Evolutionary conservation across 768 basidiomycete species (phyloP).

Genomic region (Tricholoma hemisulphureum): DNA sequence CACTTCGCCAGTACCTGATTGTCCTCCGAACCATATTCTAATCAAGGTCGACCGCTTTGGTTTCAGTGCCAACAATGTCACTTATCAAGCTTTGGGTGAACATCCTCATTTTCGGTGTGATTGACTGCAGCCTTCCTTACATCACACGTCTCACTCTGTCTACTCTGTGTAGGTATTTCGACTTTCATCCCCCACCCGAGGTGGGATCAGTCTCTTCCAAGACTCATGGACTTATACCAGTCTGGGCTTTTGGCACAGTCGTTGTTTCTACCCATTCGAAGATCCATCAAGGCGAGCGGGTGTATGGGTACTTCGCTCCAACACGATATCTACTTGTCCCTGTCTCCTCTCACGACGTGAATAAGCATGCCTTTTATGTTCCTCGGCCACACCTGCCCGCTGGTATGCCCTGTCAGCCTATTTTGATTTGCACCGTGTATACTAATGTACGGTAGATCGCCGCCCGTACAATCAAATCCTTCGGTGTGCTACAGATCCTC

Average conservation of each 20-base stretch:
- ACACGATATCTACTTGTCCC: conserved; percentile 54
- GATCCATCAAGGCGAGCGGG: conserved; percentile 53
- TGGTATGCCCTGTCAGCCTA: conserved; percentile 35
- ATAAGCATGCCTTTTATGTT: conserved; percentile 54
- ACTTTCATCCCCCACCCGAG: conserved; percentile 55
- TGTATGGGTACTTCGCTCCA: conserved; percentile 66
- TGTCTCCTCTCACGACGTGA: conserved; percentile 50
- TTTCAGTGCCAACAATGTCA: conserved; percentile 70
- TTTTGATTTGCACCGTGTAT: background rate
- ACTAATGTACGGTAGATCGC: conserved; percentile 40
- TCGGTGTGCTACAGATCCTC: conserved; percentile 54
- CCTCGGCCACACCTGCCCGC: conserved; percentile 60
- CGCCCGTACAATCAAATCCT: conserved; percentile 68
- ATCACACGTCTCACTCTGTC: background rate
- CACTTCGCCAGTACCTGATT: conserved; percentile 19
- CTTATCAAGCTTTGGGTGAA: conserved; percentile 59
- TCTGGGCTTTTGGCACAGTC: conserved; percentile 71
- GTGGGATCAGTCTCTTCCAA: conserved; percentile 36
- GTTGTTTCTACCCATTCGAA: conserved; percentile 46
- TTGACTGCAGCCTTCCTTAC: background rate
- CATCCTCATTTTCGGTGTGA: conserved; percentile 49
- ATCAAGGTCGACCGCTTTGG: conserved; percentile 66
- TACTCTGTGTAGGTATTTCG: conserved; percentile 53
- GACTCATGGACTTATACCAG: conserved; percentile 64
- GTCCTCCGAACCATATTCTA: conserved; percentile 47